Conservation (phyloP, 176 grass and related monocot genomes). For the Dendrocalamus sinicus region DNA sequence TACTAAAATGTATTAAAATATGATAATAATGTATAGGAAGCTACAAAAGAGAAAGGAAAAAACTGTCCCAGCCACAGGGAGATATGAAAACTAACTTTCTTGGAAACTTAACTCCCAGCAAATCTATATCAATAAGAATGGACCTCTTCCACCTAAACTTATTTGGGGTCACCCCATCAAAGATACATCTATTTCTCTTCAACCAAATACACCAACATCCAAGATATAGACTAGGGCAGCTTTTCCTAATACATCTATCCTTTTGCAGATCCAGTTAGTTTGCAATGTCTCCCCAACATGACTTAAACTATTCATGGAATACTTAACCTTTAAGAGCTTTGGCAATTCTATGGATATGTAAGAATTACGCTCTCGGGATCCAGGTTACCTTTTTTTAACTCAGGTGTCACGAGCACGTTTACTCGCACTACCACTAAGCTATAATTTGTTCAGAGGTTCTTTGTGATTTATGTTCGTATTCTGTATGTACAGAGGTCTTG, state of each 20-base stretch:
- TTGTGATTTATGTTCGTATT: background rate
- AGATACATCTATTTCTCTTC: no score
- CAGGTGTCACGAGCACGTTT: background rate
- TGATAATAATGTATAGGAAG: no score
- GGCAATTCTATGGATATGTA: conserved; percentile 16
- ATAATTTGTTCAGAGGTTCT: conserved; percentile 10
- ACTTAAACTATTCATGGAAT: conserved; percentile 14
- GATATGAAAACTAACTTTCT: no score
- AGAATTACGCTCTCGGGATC: background rate
- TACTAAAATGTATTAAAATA: no score
- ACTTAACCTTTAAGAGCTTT: conserved; percentile 7
- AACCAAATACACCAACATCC: no score
- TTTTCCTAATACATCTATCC: conserved; percentile 26
- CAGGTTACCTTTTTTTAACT: background rate
- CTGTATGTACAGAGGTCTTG: conserved; percentile 7
- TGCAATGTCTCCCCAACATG: conserved; percentile 32
- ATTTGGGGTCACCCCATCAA: no score
- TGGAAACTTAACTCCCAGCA: no score
- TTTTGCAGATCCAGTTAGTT: conserved; percentile 52
- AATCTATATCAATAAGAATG: no score
- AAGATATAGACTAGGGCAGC: background rate
- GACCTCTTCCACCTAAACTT: no score
- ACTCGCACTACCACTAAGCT: background rate
- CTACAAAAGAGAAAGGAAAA: no score
- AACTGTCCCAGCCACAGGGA: no score